Conservation (phyloP, 345 rosid genomes). For the Euphorbia peplus region DNA sequence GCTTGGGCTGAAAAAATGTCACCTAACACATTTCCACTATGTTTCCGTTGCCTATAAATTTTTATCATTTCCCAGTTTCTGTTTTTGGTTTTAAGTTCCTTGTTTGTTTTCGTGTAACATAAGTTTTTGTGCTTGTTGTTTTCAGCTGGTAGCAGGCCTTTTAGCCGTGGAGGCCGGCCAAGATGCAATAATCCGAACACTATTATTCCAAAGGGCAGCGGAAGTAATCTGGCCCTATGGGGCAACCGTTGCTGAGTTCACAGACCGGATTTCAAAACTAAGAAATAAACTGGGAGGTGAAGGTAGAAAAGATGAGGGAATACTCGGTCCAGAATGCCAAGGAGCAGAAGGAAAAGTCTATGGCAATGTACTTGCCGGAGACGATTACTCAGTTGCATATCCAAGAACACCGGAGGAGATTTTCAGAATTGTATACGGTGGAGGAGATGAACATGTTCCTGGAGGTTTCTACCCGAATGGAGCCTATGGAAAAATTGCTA, state of each 20-base stretch:
- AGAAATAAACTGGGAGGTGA: constrained; percentile 36
- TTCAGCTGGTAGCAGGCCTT: constrained; percentile 76
- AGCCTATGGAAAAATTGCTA: constrained; percentile 56
- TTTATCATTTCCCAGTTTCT: too few species aligned
- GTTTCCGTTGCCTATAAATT: too few species aligned
- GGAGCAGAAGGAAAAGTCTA: constrained; percentile 43
- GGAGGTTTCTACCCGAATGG: constrained; percentile 74
- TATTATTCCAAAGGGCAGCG: constrained; percentile 40
- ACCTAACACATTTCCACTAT: too few species aligned
- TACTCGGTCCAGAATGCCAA: constrained; percentile 21
- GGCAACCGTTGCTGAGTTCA: constrained; percentile 43
- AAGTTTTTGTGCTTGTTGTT: not conserved
- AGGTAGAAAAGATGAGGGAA: constrained; percentile 58
- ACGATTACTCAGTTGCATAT: constrained; percentile 38
- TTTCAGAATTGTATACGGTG: constrained; percentile 58
- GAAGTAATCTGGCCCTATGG: constrained; percentile 38
- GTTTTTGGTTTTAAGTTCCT: too few species aligned
- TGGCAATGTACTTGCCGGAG: constrained; percentile 60
- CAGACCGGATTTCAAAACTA: constrained; percentile 28
- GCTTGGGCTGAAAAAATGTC: too few species aligned
- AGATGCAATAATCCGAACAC: constrained; percentile 64
- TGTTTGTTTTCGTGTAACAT: not conserved
- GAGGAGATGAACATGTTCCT: constrained; percentile 46
- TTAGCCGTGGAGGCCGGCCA: constrained; percentile 79
- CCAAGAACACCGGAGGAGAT: constrained; percentile 58